phyloP scores from a whole-genome alignment of 345 rosid species.

The Camelina sativa region DNA sequence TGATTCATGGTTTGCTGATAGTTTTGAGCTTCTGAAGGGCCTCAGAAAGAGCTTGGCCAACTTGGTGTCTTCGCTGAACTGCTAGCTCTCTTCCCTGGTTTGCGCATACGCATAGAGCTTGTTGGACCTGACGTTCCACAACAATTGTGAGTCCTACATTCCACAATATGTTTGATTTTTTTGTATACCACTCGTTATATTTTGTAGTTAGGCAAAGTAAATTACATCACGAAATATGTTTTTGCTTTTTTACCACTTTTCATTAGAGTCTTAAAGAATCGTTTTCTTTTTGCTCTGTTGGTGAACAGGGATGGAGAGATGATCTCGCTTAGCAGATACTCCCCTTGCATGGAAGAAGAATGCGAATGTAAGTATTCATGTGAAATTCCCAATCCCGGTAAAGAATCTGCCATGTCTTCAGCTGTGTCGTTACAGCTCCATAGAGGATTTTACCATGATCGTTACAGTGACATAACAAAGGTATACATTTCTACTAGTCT shows the following conservation, averaged over 20 bases:
- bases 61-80: conserved; percentile 85
- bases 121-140: conserved; percentile 89
- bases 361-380: conserved; percentile 64
- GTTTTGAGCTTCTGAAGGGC: conserved; percentile 62
- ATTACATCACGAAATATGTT: conserved; percentile 8
- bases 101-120: conserved; percentile 59
- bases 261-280: background rate
- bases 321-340: conserved; percentile 51
- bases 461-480: conserved; percentile 63
- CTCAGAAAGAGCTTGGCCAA: conserved; percentile 89
- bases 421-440: conserved; percentile 59
- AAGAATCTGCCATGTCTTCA: conserved; percentile 40
- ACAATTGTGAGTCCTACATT: conserved; percentile 52
- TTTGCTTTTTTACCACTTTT: background rate
- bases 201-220: background rate
- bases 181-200: background rate
- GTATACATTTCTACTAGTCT: conserved; percentile 17
- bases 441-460: conserved; percentile 80
- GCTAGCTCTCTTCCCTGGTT: conserved; percentile 74
- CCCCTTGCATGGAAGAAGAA: conserved; percentile 58
- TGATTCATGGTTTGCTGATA: conserved; percentile 34
- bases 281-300: conserved; percentile 12
- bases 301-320: conserved; percentile 69
- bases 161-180: background rate
- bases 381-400: conserved; percentile 18